Percentiles rank a stretch among this genome's conserved stretches.
Conservation (phyloP, 306 rosid species). For the Trichosanthes cucumerina region DNA sequence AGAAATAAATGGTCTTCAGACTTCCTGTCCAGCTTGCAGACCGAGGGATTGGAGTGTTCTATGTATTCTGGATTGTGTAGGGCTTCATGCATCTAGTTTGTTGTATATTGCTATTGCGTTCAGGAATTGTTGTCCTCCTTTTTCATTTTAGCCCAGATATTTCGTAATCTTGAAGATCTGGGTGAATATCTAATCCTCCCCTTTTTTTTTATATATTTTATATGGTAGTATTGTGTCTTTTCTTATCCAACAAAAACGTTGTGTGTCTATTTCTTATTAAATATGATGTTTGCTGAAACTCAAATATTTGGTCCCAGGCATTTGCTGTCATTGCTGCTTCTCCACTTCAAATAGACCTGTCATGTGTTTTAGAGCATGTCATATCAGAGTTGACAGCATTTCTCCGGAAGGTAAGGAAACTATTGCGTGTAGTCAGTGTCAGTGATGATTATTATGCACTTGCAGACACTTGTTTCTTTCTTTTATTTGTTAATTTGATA, state of each 20-base stretch:
- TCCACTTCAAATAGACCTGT: constrained; percentile 72
- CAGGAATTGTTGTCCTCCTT: not conserved
- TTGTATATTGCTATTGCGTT: not conserved
- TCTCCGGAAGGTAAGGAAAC: constrained; percentile 68
- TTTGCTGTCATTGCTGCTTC: constrained; percentile 95
- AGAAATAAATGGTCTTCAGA: not conserved
- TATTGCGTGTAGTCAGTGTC: not conserved
- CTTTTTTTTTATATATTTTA: not conserved
- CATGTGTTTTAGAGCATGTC: constrained; percentile 86
- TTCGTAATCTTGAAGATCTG: not conserved
- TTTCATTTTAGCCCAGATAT: not conserved
- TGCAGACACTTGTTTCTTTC: constrained; percentile 1
- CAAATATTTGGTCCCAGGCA: constrained; percentile 45
- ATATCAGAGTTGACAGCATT: constrained; percentile 88
- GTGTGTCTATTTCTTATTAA: not conserved
- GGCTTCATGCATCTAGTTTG: not conserved
- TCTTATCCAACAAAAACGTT: not conserved
- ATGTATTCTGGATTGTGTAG: not conserved
- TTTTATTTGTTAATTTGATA: not conserved
- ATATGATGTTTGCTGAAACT: not conserved
- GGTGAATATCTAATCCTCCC: not conserved
- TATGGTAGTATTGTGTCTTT: not conserved
- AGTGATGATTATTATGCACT: not conserved
- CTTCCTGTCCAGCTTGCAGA: not conserved
- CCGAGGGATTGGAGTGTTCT: not conserved